Evolutionary conservation across 2,329 filamentous ascomycete species (phyloP).

Genomic region (Colletotrichum neosansevieriae): DNA sequence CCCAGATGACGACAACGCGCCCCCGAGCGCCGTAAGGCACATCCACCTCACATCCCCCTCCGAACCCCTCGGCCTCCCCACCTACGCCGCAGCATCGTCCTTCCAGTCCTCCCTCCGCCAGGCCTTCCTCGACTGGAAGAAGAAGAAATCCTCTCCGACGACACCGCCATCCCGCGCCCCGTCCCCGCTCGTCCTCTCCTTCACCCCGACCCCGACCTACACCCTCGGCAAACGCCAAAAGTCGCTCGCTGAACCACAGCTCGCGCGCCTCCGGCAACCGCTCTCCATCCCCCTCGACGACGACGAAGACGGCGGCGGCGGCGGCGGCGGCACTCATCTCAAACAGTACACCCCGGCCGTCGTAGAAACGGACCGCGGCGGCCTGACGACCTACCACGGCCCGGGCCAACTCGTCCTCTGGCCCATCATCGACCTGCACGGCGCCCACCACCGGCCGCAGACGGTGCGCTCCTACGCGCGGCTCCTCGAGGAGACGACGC

Average conservation of each 20-base stretch:
- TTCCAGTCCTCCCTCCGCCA: conserved; percentile 47
- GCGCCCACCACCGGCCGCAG: conserved; percentile 65
- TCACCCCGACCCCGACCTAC: conserved; percentile 85
- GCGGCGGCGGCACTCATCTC: not conserved
- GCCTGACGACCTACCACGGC: conserved; percentile 94
- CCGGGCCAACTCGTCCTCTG: conserved; percentile 95
- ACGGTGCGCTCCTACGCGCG: conserved; percentile 82
- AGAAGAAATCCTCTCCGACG: conserved; percentile 49
- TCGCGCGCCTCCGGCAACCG: conserved; percentile 56
- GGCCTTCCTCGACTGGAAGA: conserved; percentile 53
- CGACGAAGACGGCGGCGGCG: not conserved
- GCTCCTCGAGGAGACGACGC: conserved; percentile 81
- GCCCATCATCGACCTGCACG: conserved; percentile 85
- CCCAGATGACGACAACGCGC: conserved; percentile 19
- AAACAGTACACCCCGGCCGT: conserved; percentile 66
- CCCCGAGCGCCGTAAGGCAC: conserved; percentile 31
- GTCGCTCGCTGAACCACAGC: conserved; percentile 60
- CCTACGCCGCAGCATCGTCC: conserved; percentile 35
- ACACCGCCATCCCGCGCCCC: conserved; percentile 56
- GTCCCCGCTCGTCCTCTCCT: conserved; percentile 81
- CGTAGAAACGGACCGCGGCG: conserved; percentile 81
- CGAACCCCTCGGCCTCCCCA: not conserved
- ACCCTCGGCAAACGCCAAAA: conserved; percentile 88
- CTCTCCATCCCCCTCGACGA: conserved; percentile 50
- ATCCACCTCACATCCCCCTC: conserved; percentile 29